These are phyloP conservation scores for Boletus insuetus DNA, from an alignment of 768 basidiomycete species.

Conservation along the genomic window DNA sequence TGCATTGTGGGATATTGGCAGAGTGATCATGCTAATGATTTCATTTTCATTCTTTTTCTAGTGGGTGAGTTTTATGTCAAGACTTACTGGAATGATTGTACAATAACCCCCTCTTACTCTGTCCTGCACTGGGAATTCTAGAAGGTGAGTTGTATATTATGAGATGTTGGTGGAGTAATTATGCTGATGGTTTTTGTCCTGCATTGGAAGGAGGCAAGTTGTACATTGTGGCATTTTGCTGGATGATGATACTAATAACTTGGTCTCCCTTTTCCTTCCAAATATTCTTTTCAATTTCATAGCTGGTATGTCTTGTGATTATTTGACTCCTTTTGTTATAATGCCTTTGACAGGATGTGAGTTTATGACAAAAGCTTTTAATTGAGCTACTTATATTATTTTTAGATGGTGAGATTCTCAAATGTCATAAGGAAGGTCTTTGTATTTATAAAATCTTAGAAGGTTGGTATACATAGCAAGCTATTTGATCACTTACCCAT, in stretches of 20 bases:
- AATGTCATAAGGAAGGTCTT: not conserved
- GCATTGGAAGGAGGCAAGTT: not conserved
- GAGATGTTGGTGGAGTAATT: not conserved
- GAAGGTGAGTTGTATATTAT: not conserved
- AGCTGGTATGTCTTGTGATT: not conserved
- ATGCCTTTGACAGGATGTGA: not conserved
- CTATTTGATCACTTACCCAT: not conserved
- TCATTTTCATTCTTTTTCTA: not conserved
- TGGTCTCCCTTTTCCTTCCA: not conserved
- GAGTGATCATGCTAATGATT: not conserved
- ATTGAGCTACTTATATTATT: not conserved
- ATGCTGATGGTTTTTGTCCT: not conserved
- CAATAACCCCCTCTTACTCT: not conserved
- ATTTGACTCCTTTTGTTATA: not conserved
- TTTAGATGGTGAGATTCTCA: not conserved
- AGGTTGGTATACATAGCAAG: not conserved
- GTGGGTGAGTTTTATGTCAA: not conserved
- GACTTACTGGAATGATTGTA: not conserved
- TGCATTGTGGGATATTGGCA: not conserved
- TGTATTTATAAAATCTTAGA: not conserved
- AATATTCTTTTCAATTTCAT: not conserved
- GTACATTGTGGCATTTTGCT: too few species aligned
- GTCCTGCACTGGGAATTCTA: not conserved
- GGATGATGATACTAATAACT: too few species aligned
- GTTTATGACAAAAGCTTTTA: not conserved